Conservation (phyloP, 768 basidiomycete genomes). For the Termitomyces sp. region DNA sequence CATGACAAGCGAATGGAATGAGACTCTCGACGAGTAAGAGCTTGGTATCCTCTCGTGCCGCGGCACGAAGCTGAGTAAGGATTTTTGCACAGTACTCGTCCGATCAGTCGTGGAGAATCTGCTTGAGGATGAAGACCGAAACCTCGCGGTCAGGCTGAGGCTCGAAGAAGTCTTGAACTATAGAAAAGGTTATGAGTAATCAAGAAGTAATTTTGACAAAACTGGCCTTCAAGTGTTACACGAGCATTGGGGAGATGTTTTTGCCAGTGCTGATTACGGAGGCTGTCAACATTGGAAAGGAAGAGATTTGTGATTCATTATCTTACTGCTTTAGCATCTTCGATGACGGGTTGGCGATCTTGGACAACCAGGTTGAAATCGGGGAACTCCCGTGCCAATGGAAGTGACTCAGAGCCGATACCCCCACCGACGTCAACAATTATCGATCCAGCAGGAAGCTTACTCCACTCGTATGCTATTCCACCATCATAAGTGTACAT, state of each 20-base stretch:
- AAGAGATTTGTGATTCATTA: background rate
- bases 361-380: slow-evolving; percentile 25
- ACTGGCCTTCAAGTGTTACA: slow-evolving; percentile 9
- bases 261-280: background rate
- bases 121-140: slow-evolving; percentile 5
- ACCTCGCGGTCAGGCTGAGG: slow-evolving; percentile 1
- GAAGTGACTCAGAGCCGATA: slow-evolving; percentile 24
- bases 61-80: slow-evolving; percentile 2
- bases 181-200: background rate
- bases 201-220: too few relatives aligned
- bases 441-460: slow-evolving; percentile 5
- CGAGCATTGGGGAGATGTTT: background rate
- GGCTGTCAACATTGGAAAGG: background rate
- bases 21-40: slow-evolving; percentile 6
- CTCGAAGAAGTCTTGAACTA: slow-evolving; percentile 8
- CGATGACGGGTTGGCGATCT: slow-evolving; percentile 23
- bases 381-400: slow-evolving; percentile 23
- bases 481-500: background rate
- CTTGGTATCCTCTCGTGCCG: background rate
- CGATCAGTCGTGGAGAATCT: slow-evolving; percentile 8
- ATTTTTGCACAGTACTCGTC: slow-evolving; percentile 5
- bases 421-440: slow-evolving; percentile 34
- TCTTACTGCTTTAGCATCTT: slow-evolving; percentile 16
- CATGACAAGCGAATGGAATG: slow-evolving; percentile 2
- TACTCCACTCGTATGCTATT: slow-evolving; percentile 6